These are phyloP conservation scores for Cenchrus americanus DNA, from an alignment of 176 grass and related monocot genomes.

Conservation along the genomic window DNA sequence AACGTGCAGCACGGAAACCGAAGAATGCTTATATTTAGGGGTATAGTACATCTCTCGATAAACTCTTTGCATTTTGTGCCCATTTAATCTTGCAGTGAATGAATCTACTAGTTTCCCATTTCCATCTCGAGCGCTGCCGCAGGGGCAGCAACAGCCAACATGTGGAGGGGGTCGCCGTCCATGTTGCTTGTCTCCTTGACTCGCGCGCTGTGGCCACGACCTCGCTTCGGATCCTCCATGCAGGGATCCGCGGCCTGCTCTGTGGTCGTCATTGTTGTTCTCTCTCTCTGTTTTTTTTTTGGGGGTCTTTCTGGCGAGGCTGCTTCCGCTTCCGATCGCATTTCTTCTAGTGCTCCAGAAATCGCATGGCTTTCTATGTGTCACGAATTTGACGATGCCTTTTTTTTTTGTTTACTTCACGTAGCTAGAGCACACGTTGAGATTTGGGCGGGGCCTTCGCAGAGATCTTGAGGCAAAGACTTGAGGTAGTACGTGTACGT, in stretches of 20 bases:
- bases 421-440: too few species aligned
- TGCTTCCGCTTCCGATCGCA: neutral
- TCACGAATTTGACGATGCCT: neutral
- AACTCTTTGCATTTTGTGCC: neutral
- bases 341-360: neutral
- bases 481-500: neutral
- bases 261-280: neutral
- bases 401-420: neutral
- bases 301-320: neutral
- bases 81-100: neutral
- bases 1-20: too few species aligned
- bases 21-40: too few species aligned
- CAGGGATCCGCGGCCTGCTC: neutral
- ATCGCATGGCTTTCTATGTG: neutral
- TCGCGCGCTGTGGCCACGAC: neutral
- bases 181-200: constrained; percentile 55
- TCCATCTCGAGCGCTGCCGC: neutral
- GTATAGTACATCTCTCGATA: neutral
- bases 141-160: constrained; percentile 31
- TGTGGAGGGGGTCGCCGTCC: constrained; percentile 44
- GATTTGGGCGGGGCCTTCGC: too few species aligned
- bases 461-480: neutral
- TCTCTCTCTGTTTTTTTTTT: neutral
- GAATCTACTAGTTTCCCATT: neutral
- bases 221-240: neutral